phyloP scores from a whole-genome alignment of 352 stramenopile species.

The Pythium insidiosum region DNA sequence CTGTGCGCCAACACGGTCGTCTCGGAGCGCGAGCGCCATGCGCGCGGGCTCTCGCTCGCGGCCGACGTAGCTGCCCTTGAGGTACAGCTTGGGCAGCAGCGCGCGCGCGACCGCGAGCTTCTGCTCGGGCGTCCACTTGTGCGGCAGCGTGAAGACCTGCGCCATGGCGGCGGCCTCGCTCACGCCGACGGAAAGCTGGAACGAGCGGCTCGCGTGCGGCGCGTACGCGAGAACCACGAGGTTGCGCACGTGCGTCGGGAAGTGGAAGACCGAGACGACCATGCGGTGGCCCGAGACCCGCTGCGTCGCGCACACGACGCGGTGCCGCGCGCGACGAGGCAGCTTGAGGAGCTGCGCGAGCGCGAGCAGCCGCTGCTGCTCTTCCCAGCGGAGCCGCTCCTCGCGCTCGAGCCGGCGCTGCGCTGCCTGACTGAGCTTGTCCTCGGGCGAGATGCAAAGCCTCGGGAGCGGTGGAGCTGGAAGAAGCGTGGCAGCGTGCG shows the following conservation, averaged over 20 bases:
- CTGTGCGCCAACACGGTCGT: conserved; percentile 16
- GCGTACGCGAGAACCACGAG: conserved; percentile 47
- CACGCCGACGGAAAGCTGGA: conserved; percentile 29
- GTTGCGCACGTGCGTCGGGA: conserved; percentile 43
- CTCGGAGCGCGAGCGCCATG: conserved; percentile 30
- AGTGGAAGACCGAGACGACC: conserved; percentile 56
- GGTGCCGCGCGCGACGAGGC: conserved; percentile 36
- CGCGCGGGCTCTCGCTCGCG: conserved; percentile 7
- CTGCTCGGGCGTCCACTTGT: conserved; percentile 36
- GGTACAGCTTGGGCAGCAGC: conserved; percentile 24
- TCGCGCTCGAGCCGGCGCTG: conserved; percentile 40
- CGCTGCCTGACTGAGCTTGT: conserved; percentile 34
- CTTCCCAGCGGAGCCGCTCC: conserved; percentile 34
- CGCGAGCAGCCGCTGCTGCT: conserved; percentile 34
- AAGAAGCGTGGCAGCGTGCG: background rate
- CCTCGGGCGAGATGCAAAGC: conserved; percentile 32
- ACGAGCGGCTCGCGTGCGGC: conserved; percentile 26
- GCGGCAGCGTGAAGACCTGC: conserved; percentile 24
- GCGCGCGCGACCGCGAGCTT: conserved; percentile 29
- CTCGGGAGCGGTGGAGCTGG: conserved; percentile 2
- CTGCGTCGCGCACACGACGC: conserved; percentile 24
- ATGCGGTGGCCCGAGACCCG: conserved; percentile 30
- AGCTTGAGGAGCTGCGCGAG: conserved; percentile 34
- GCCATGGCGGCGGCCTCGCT: conserved; percentile 31
- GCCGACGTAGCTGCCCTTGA: conserved; percentile 12